Conservation (phyloP, 1,284 basidiomycete genomes). For the Austropuccinia psidii region DNA sequence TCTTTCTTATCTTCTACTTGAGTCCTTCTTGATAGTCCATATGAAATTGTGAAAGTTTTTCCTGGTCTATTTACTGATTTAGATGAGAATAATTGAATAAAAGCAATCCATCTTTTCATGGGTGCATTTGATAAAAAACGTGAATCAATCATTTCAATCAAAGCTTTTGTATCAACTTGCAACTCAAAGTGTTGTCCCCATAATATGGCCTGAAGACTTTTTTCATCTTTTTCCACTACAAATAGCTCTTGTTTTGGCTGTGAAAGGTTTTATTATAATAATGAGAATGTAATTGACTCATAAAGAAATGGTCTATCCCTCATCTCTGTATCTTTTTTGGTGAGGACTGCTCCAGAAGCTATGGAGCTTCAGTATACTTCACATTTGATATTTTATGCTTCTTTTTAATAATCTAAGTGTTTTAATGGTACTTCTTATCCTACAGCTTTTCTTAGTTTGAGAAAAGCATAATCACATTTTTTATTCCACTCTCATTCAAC, state of each 20-base stretch:
- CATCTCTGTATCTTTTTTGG: not conserved
- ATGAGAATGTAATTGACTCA: not conserved
- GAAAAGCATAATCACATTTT: too few relatives aligned
- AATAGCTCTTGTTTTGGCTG: not conserved
- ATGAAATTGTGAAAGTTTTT: not conserved
- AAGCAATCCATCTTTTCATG: not conserved
- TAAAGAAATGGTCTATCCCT: not conserved
- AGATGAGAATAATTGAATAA: not conserved
- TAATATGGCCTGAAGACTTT: not conserved
- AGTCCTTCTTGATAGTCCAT: not conserved
- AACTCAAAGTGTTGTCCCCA: not conserved
- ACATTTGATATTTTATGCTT: not conserved
- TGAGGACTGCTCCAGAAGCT: not conserved
- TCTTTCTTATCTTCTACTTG: not conserved
- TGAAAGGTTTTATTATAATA: not conserved
- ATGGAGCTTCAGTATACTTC: not conserved
- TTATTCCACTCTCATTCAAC: too few relatives aligned
- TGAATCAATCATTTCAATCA: not conserved
- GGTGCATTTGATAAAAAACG: not conserved
- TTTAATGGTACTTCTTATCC: too few relatives aligned
- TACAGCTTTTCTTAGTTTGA: too few relatives aligned
- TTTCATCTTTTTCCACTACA: not conserved
- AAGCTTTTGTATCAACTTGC: slow-evolving; percentile 9
- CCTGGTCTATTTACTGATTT: not conserved
- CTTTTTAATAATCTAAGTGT: too few relatives aligned